phyloP scores from a whole-genome alignment of 2,329 filamentous ascomycete genomes.

The Colletotrichum higginsianum region DNA sequence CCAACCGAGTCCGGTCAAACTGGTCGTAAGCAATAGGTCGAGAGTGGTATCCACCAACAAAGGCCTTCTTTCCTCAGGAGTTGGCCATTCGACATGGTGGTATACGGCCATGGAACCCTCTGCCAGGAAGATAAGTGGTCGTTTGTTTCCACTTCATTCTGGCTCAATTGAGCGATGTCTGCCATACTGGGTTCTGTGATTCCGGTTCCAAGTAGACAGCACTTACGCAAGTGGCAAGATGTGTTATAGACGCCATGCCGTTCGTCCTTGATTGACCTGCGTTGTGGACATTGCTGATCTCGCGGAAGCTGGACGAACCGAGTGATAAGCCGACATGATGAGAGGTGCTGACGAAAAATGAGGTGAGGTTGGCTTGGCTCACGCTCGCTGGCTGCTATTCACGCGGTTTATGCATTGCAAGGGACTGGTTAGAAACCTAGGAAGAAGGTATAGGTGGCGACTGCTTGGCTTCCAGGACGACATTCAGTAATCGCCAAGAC shows the following conservation, averaged over 20 bases:
- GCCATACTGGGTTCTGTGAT: no score
- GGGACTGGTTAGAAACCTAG: conserved; percentile 6
- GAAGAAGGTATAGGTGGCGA: conserved; percentile 16
- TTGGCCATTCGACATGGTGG: not conserved
- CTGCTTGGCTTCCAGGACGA: conserved; percentile 33
- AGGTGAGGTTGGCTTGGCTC: conserved; percentile 22
- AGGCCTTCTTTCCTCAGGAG: not conserved
- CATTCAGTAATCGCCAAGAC: conserved; percentile 32
- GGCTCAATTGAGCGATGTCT: not conserved
- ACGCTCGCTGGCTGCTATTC: not conserved
- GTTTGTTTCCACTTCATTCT: not conserved
- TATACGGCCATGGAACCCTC: no score
- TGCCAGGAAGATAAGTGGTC: no score
- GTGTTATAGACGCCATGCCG: not conserved
- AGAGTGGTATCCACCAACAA: not conserved
- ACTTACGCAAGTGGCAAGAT: not conserved
- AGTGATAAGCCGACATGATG: not conserved
- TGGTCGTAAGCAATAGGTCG: no score
- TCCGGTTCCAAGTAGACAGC: not conserved
- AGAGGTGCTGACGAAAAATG: conserved; percentile 8
- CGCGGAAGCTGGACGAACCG: conserved; percentile 30
- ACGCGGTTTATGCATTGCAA: conserved; percentile 30
- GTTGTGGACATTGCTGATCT: not conserved
- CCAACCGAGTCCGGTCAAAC: not conserved
- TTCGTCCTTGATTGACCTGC: not conserved